These are phyloP conservation scores for Termitomyces sp. DNA, from an alignment of 768 basidiomycete genomes.

Conservation along the genomic window DNA sequence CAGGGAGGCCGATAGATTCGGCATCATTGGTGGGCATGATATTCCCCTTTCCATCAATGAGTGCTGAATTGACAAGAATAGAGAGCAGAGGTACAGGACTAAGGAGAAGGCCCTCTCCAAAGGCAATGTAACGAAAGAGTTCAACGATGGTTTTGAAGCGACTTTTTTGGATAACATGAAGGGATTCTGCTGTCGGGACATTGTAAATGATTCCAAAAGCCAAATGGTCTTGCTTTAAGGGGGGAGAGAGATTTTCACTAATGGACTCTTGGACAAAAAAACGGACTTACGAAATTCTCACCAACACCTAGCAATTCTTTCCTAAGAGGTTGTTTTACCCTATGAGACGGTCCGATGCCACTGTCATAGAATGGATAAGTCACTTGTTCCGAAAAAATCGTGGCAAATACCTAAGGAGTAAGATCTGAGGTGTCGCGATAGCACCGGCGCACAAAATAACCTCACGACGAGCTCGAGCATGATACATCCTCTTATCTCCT, in stretches of 20 bases:
- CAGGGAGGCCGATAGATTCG: background rate
- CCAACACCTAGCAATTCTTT: conserved; percentile 1
- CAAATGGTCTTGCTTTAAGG: conserved; percentile 2
- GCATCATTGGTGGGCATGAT: background rate
- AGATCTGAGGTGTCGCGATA: conserved; percentile 6
- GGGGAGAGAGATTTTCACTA: background rate
- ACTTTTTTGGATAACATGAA: conserved; percentile 1
- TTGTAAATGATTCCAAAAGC: conserved; percentile 4
- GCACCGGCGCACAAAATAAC: conserved; percentile 7
- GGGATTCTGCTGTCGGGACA: background rate
- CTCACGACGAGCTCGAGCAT: conserved; percentile 4
- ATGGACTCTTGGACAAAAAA: background rate
- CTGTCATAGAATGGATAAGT: background rate
- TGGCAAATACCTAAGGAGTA: conserved; percentile 3
- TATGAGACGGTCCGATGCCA: background rate
- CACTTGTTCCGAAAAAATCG: background rate
- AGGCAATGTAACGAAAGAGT: conserved; percentile 3
- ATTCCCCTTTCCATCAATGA: background rate
- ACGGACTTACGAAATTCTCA: background rate
- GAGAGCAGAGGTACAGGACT: conserved; percentile 1
- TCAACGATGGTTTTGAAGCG: background rate
- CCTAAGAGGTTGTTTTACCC: conserved; percentile 2
- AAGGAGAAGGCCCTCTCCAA: conserved; percentile 6
- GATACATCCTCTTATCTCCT: background rate
- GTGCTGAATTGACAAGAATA: conserved; percentile 1